Conservation (phyloP, 2,329 filamentous ascomycete species). For the Ilyonectria robusta region DNA sequence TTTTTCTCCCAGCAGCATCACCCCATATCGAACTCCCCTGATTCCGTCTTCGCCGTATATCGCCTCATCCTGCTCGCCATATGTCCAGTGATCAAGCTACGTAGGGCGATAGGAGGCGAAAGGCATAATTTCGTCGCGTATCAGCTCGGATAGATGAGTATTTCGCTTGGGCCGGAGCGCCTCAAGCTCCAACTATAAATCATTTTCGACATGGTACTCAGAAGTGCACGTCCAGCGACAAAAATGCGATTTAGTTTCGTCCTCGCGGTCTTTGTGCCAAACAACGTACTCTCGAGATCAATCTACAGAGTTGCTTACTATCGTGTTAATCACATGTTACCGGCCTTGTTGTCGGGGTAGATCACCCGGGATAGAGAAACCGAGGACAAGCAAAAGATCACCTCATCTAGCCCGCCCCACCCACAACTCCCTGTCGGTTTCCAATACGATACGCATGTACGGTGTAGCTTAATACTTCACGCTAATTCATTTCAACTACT, state of each 20-base stretch:
- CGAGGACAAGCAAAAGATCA: too few species aligned
- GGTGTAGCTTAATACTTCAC: too few species aligned
- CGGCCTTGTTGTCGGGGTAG: too few species aligned
- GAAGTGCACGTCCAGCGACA: slow-evolving; percentile 33
- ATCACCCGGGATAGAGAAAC: too few species aligned
- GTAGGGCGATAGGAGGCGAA: slow-evolving; percentile 10
- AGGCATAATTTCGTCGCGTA: not conserved
- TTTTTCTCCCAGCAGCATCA: slow-evolving; percentile 12
- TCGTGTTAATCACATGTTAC: too few species aligned
- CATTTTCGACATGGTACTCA: slow-evolving; percentile 17
- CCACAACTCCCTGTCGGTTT: too few species aligned
- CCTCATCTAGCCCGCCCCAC: too few species aligned
- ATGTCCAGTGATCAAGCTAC: slow-evolving; percentile 22
- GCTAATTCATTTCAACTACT: too few species aligned
- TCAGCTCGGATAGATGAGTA: not conserved
- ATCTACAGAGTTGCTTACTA: too few species aligned
- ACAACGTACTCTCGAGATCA: slow-evolving; percentile 22
- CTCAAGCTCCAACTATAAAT: slow-evolving; percentile 13
- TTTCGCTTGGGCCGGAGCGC: not conserved
- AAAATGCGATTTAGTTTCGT: slow-evolving; percentile 15
- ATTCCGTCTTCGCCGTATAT: not conserved
- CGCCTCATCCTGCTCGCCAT: slow-evolving; percentile 2
- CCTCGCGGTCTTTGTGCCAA: slow-evolving; percentile 9
- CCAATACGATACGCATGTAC: too few species aligned
- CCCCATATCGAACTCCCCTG: not conserved